Percentiles rank a stretch among this genome's conserved stretches.
phyloP scores from a whole-genome alignment of 768 basidiomycete genomes.

The Astraeus odoratus region DNA sequence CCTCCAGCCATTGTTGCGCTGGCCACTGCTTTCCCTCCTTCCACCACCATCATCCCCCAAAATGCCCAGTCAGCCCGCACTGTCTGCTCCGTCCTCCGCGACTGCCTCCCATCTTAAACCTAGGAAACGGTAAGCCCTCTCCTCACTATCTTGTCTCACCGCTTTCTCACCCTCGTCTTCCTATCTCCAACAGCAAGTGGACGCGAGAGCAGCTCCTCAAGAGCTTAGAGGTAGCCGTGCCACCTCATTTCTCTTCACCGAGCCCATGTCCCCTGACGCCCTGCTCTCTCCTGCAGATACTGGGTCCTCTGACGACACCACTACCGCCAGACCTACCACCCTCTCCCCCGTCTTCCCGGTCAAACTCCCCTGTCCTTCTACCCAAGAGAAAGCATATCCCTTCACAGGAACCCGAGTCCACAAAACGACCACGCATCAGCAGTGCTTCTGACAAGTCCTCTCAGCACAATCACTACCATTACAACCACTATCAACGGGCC shows the following conservation, averaged over 20 bases:
- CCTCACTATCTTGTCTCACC: conserved; percentile 3
- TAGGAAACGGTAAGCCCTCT: conserved; percentile 29
- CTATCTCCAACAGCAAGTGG: conserved; percentile 25
- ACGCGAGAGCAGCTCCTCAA: conserved; percentile 33
- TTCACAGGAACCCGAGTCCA: conserved; percentile 18
- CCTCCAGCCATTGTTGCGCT: conserved; percentile 37
- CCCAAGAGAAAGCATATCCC: conserved; percentile 34
- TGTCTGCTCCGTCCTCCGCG: conserved; percentile 23
- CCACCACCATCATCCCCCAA: conserved; percentile 29
- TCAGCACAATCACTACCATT: conserved; percentile 21
- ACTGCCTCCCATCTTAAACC: conserved; percentile 16
- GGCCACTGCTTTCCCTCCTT: conserved; percentile 32
- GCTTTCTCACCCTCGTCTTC: conserved; percentile 17
- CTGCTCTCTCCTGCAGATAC: conserved; percentile 26
- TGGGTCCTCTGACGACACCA: conserved; percentile 32
- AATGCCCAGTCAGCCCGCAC: conserved; percentile 26
- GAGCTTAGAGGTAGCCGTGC: conserved; percentile 31
- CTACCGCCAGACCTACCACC: conserved; percentile 40
- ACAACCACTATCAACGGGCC: conserved; percentile 21
- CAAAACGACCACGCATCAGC: conserved; percentile 27
- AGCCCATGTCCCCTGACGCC: conserved; percentile 14
- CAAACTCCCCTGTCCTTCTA: conserved; percentile 32
- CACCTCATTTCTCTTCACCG: conserved; percentile 2
- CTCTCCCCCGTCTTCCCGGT: conserved; percentile 39
- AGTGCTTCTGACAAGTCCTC: conserved; percentile 19